Evolutionary conservation across 352 stramenopile genomes (phyloP).

Genomic region (Phytophthora fragariae): DNA sequence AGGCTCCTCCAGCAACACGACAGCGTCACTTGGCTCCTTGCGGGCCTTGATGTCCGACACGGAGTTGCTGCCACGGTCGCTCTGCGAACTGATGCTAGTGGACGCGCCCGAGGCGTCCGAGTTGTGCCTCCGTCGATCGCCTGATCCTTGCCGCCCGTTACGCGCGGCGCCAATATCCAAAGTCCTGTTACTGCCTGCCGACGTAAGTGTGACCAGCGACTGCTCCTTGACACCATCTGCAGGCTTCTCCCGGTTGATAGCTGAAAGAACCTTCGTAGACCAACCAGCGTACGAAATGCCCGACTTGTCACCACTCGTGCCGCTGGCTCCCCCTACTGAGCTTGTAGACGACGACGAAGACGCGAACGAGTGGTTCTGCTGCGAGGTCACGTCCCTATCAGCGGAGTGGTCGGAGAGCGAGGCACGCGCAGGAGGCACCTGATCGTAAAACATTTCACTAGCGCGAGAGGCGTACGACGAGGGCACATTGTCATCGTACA

Average conservation of each 20-base stretch:
- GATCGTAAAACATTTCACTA: conserved; percentile 44
- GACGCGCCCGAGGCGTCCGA: conserved; percentile 48
- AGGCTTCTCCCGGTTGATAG: conserved; percentile 54
- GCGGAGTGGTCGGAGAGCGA: conserved; percentile 44
- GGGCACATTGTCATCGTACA: conserved; percentile 30
- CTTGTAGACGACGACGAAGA: conserved; percentile 55
- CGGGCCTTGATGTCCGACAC: conserved; percentile 38
- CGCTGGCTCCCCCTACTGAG: conserved; percentile 33
- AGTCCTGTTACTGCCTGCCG: conserved; percentile 34
- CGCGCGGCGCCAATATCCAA: conserved; percentile 25
- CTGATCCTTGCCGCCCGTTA: conserved; percentile 24
- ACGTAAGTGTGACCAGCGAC: conserved; percentile 33
- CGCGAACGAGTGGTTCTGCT: conserved; percentile 49
- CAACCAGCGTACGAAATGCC: conserved; percentile 62
- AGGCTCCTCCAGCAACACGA: conserved; percentile 49
- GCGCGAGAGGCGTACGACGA: conserved; percentile 36
- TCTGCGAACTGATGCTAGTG: conserved; percentile 43
- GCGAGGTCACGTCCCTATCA: conserved; percentile 28
- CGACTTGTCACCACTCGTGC: conserved; percentile 42
- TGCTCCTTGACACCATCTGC: conserved; percentile 40
- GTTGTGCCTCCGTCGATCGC: conserved; percentile 51
- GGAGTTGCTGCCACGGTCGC: conserved; percentile 42
- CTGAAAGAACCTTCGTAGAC: conserved; percentile 65
- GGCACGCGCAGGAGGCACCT: conserved; percentile 33
- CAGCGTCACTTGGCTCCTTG: conserved; percentile 29